Conservation (phyloP, 495 filamentous ascomycete genomes). For the Parathielavia appendiculata region DNA sequence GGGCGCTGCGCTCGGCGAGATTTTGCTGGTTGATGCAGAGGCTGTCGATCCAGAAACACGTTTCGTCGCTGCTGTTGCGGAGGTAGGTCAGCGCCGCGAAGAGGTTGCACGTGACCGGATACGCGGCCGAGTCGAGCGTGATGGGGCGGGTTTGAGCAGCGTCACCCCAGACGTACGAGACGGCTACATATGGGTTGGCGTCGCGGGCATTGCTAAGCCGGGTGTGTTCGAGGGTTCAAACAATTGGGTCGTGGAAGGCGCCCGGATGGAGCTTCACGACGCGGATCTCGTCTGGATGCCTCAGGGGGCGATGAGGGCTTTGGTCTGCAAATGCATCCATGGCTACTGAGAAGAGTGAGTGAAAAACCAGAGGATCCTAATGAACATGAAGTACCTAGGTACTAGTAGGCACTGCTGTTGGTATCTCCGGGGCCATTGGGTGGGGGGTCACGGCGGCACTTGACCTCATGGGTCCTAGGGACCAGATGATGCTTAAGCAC, state of each 20-base stretch:
- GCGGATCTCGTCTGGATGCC: neutral
- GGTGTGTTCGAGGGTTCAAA: neutral
- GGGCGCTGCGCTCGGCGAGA: neutral
- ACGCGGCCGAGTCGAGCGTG: neutral
- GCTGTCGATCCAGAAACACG: neutral
- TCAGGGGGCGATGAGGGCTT: neutral
- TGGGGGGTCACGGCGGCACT: too few species aligned
- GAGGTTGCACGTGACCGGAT: neutral
- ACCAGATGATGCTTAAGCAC: too few species aligned
- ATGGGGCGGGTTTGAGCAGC: neutral
- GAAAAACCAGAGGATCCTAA: too few species aligned
- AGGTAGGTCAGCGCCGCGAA: conserved; percentile 1
- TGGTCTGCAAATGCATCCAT: neutral
- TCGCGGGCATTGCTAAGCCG: neutral
- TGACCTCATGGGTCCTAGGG: too few species aligned
- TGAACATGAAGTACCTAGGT: too few species aligned
- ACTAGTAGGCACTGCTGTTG: too few species aligned
- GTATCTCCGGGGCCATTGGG: too few species aligned
- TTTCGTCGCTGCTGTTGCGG: neutral
- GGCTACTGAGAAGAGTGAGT: too few species aligned
- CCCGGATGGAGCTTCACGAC: neutral
- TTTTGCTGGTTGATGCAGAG: conserved; percentile 3
- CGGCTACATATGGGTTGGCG: neutral
- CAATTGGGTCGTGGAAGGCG: neutral
- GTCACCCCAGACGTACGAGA: conserved; percentile 1